These are phyloP conservation scores for Claviceps sp. DNA, from an alignment of 2,329 filamentous ascomycete genomes.

Conservation along the genomic window DNA sequence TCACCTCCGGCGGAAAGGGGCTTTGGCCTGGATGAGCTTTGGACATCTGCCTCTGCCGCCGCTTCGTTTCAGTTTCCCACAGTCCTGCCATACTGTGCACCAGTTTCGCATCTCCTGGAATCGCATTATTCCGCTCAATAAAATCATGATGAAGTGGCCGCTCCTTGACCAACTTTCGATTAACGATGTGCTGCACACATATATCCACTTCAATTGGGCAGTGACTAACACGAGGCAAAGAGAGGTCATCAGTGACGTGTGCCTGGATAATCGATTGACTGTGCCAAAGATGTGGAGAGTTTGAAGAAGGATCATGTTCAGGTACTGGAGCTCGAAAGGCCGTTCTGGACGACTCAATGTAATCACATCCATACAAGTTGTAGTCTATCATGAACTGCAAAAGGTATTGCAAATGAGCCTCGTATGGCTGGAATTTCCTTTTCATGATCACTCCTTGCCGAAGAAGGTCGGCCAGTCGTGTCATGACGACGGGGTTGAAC, in stretches of 20 bases:
- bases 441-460: constrained; percentile 82
- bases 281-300: constrained; percentile 63
- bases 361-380: constrained; percentile 88
- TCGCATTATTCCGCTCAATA: constrained; percentile 52
- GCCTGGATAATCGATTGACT: constrained; percentile 50
- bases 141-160: constrained; percentile 82
- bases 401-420: constrained; percentile 84
- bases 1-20: constrained; percentile 66
- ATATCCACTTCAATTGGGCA: constrained; percentile 86
- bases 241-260: constrained; percentile 38
- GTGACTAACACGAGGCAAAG: constrained; percentile 67
- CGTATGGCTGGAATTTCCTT: constrained; percentile 75
- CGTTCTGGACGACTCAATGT: constrained; percentile 59
- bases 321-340: constrained; percentile 68
- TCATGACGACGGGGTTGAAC: constrained; percentile 76
- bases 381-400: constrained; percentile 98
- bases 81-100: constrained; percentile 89
- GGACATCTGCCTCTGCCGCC: constrained; percentile 60
- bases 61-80: constrained; percentile 79
- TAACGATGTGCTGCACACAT: constrained; percentile 75
- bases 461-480: constrained; percentile 73
- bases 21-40: constrained; percentile 50
- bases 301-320: constrained; percentile 44
- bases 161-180: constrained; percentile 60
- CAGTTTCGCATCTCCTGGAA: constrained; percentile 58